Conservation (phyloP, 2,329 filamentous ascomycete genomes). For the Ophiostoma triangulosporum region DNA sequence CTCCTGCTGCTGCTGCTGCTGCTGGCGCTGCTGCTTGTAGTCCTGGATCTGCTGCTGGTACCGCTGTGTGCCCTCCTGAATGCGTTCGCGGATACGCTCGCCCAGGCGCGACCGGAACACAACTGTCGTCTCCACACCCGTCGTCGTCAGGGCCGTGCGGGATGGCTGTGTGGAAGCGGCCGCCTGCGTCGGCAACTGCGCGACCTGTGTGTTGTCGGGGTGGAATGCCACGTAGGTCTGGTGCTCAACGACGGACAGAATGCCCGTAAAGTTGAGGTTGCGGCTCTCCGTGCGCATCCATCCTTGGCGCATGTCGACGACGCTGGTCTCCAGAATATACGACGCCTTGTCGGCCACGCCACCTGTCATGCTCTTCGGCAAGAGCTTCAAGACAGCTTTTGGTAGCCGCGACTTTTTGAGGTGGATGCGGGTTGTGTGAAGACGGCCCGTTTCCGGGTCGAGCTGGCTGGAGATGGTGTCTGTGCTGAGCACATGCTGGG, state of each 20-base stretch:
- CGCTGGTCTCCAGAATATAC: slow-evolving; percentile 68
- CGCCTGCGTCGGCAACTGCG: background rate
- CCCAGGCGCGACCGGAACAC: slow-evolving; percentile 60
- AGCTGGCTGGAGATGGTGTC: slow-evolving; percentile 66
- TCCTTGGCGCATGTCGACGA: slow-evolving; percentile 65
- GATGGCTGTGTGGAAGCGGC: background rate
- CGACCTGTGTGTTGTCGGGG: background rate
- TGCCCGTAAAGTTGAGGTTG: slow-evolving; percentile 71
- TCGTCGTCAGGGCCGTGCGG: slow-evolving; percentile 26
- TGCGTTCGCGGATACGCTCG: slow-evolving; percentile 42
- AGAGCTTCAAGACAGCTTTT: slow-evolving; percentile 57
- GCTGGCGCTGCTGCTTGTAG: slow-evolving; percentile 13
- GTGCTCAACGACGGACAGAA: slow-evolving; percentile 64
- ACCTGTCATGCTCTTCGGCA: slow-evolving; percentile 57
- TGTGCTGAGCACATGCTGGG: slow-evolving; percentile 67
- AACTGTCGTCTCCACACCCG: slow-evolving; percentile 60
- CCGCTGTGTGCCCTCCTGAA: slow-evolving; percentile 28
- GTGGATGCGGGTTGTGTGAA: slow-evolving; percentile 68
- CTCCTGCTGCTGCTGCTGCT: slow-evolving; percentile 14
- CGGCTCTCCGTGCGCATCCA: slow-evolving; percentile 73
- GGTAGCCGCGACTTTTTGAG: slow-evolving; percentile 72
- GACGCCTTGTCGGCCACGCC: slow-evolving; percentile 54
- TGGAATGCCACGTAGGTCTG: slow-evolving; percentile 47
- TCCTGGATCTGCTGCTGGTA: slow-evolving; percentile 16
- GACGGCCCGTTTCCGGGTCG: slow-evolving; percentile 58